Percentiles rank a stretch among this genome's conserved stretches.
These are phyloP conservation scores for Camellia lanceoleosa DNA, from an alignment of 148 eudicot genomes.

Conservation along the genomic window DNA sequence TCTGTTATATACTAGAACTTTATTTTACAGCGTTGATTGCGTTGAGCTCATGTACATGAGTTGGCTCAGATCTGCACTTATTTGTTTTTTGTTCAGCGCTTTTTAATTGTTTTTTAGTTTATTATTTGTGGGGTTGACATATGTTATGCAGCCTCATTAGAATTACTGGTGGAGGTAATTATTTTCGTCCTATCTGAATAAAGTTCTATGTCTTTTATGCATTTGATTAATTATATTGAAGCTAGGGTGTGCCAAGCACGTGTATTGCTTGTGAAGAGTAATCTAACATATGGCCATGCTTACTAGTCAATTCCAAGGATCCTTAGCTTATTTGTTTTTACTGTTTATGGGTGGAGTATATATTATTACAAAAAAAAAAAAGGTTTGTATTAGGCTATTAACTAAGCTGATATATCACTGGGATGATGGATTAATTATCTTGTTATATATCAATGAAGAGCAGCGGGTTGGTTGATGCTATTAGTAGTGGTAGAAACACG, in stretches of 20 bases:
- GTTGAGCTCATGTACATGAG: neutral
- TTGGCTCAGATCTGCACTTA: neutral
- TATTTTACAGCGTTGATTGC: too few relatives aligned
- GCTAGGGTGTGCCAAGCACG: neutral
- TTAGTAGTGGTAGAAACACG: too few relatives aligned
- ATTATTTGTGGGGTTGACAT: too few relatives aligned
- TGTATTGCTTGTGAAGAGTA: neutral
- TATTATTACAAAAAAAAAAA: neutral
- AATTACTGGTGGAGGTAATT: neutral
- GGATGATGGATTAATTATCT: too few relatives aligned
- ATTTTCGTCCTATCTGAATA: neutral
- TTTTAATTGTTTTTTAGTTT: too few relatives aligned
- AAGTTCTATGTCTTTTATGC: constrained; percentile 1
- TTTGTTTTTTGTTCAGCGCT: neutral
- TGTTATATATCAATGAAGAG: too few relatives aligned
- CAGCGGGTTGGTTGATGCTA: neutral
- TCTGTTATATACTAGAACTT: too few relatives aligned
- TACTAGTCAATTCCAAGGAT: neutral
- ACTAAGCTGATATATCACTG: too few relatives aligned
- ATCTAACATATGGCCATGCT: neutral
- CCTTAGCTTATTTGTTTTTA: neutral
- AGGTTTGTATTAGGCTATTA: too few relatives aligned
- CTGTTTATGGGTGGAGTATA: neutral
- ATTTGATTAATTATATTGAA: neutral
- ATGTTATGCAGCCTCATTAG: too few relatives aligned